Percentiles rank a stretch among this genome's conserved stretches.
These are phyloP conservation scores for Scutellaria baicalensis DNA, from an alignment of 257 asterid species.

Conservation along the genomic window DNA sequence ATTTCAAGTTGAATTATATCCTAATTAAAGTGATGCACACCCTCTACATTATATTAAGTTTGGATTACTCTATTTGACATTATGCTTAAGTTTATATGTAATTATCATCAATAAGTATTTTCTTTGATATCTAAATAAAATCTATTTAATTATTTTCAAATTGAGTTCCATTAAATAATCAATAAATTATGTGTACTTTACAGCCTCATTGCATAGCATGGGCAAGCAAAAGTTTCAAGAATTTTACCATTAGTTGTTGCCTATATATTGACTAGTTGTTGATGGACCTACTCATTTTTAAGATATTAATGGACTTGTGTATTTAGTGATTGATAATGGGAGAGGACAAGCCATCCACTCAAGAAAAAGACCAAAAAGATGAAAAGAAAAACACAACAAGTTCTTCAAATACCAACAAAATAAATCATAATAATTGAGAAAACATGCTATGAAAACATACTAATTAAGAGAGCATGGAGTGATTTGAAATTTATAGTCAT, in stretches of 20 bases:
- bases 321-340: neutral
- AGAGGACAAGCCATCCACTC: conserved; percentile 9
- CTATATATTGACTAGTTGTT: neutral
- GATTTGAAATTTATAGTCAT: too few relatives aligned
- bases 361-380: neutral
- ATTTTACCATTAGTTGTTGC: neutral
- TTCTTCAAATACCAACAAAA: neutral
- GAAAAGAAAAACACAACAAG: neutral
- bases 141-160: too few relatives aligned
- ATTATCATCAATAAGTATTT: too few relatives aligned
- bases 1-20: too few relatives aligned
- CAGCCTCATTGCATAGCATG: neutral
- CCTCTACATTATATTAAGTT: too few relatives aligned
- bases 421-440: neutral
- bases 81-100: too few relatives aligned
- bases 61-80: too few relatives aligned
- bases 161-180: neutral
- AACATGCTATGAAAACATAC: neutral
- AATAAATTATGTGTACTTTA: neutral
- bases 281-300: neutral
- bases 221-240: neutral
- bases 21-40: too few relatives aligned
- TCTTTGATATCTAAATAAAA: too few relatives aligned
- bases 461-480: too few relatives aligned
- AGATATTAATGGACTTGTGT: conserved; percentile 3